A percentile compares a stretch with the other conserved stretches of the same genome.
Evolutionary conservation across 345 rosid genomes (phyloP).

Genomic region (Eutrema japonicum): DNA sequence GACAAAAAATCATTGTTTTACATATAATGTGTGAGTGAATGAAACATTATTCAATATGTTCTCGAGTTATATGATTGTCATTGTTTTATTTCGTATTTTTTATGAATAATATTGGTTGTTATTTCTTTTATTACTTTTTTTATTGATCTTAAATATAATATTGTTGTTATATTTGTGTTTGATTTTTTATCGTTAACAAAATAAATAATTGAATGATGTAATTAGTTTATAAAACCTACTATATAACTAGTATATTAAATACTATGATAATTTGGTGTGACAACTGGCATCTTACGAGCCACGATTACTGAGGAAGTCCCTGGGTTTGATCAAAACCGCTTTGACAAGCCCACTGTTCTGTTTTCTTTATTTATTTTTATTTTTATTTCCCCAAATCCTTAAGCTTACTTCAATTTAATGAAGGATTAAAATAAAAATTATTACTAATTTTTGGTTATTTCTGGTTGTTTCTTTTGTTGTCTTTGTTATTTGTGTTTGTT

Average conservation of each 20-base stretch:
- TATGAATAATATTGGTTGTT: too few relatives aligned
- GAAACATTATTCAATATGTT: too few relatives aligned
- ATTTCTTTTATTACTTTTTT: too few relatives aligned
- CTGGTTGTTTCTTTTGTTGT: slow-evolving; percentile 11
- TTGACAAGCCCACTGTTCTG: slow-evolving; percentile 40
- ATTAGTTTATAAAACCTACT: too few relatives aligned
- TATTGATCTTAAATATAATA: too few relatives aligned
- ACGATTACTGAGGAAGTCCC: slow-evolving; percentile 32
- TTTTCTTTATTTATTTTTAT: slow-evolving; percentile 3
- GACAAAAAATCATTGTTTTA: too few relatives aligned
- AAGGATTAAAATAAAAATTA: background rate
- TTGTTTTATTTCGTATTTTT: too few relatives aligned
- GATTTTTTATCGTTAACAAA: too few relatives aligned
- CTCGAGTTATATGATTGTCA: too few relatives aligned
- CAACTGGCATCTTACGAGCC: slow-evolving; percentile 44
- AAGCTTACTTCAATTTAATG: slow-evolving; percentile 26
- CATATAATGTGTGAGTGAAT: too few relatives aligned
- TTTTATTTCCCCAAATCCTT: slow-evolving; percentile 12
- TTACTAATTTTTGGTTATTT: background rate
- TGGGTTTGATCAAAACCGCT: slow-evolving; percentile 43
- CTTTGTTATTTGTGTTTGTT: slow-evolving; percentile 12
- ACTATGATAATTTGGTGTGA: slow-evolving; percentile 17
- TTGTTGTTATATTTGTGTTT: too few relatives aligned
- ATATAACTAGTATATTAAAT: background rate
- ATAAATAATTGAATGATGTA: too few relatives aligned